These are phyloP conservation scores for Hypocrella siamensis DNA, from an alignment of 2,329 filamentous ascomycete genomes.

Conservation along the genomic window DNA sequence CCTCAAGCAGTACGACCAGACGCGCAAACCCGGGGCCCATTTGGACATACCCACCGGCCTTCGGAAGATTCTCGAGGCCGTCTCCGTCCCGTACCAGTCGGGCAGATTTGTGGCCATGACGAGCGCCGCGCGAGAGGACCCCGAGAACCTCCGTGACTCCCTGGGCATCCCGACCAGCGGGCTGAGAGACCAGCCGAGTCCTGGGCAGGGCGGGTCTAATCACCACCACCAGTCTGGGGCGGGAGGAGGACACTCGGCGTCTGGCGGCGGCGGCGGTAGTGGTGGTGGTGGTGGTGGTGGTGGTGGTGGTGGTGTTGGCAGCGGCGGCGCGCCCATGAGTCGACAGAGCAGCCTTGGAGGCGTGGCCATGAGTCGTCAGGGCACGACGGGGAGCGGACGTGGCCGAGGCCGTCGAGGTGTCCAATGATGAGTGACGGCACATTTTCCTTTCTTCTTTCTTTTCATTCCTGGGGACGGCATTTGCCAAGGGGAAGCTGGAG, in stretches of 20 bases:
- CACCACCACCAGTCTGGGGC: too few species aligned
- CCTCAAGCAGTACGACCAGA: constrained; percentile 38
- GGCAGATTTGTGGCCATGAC: constrained; percentile 33
- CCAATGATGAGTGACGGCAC: not conserved
- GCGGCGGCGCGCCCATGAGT: constrained; percentile 42
- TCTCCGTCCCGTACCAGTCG: constrained; percentile 30
- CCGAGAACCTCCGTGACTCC: constrained; percentile 32
- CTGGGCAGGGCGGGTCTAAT: constrained; percentile 8
- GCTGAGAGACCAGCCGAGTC: constrained; percentile 24
- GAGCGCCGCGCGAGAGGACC: constrained; percentile 27
- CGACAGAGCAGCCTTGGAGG: constrained; percentile 33
- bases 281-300: too few species aligned
- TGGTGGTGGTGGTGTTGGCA: too few species aligned
- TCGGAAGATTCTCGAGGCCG: constrained; percentile 38
- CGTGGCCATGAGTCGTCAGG: too few species aligned
- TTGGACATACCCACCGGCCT: constrained; percentile 38
- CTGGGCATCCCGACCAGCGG: constrained; percentile 30
- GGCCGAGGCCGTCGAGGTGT: constrained; percentile 24
- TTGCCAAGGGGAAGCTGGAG: too few species aligned
- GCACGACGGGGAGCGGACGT: constrained; percentile 27
- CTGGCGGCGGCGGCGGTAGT: too few species aligned
- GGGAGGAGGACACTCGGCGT: constrained; percentile 15
- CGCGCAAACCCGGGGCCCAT: constrained; percentile 37
- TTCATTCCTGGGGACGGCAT: too few species aligned
- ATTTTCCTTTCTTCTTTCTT: too few species aligned